phyloP scores from a whole-genome alignment of 2,329 filamentous ascomycete species.

The Penicillium brasilianum region DNA sequence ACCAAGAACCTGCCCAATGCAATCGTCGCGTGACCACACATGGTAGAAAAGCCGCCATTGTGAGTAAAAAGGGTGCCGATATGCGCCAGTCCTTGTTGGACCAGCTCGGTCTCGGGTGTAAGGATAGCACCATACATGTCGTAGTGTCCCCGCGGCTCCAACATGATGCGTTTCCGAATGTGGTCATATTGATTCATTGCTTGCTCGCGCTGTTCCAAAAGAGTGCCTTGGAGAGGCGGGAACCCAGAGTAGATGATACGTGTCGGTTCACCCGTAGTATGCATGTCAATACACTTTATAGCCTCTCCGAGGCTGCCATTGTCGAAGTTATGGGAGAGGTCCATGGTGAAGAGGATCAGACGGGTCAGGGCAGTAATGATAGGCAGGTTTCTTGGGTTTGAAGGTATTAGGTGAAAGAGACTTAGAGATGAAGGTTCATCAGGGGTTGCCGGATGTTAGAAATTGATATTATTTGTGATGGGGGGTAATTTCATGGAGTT shows the following conservation, averaged over 20 bases:
- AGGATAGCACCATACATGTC: slow-evolving; percentile 61
- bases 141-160: slow-evolving; percentile 56
- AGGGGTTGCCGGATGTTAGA: neutral
- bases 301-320: slow-evolving; percentile 6
- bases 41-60: slow-evolving; percentile 56
- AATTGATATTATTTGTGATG: neutral
- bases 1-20: slow-evolving; percentile 54
- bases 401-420: neutral
- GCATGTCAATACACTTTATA: slow-evolving; percentile 49
- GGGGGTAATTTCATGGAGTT: neutral
- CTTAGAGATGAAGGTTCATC: too few species aligned
- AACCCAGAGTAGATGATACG: slow-evolving; percentile 53
- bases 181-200: slow-evolving; percentile 47
- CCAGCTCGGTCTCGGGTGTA: slow-evolving; percentile 49
- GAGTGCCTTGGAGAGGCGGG: slow-evolving; percentile 45
- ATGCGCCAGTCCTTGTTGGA: slow-evolving; percentile 48
- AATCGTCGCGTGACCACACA: slow-evolving; percentile 60
- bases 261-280: slow-evolving; percentile 57
- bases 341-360: neutral
- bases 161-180: slow-evolving; percentile 49
- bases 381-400: neutral
- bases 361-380: too few species aligned
- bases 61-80: slow-evolving; percentile 56
- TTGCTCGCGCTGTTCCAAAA: slow-evolving; percentile 49
- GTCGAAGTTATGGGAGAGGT: slow-evolving; percentile 10